Base-by-base conservation (phyloP, 306 rosid species). In the Quercus alba region DNA sequence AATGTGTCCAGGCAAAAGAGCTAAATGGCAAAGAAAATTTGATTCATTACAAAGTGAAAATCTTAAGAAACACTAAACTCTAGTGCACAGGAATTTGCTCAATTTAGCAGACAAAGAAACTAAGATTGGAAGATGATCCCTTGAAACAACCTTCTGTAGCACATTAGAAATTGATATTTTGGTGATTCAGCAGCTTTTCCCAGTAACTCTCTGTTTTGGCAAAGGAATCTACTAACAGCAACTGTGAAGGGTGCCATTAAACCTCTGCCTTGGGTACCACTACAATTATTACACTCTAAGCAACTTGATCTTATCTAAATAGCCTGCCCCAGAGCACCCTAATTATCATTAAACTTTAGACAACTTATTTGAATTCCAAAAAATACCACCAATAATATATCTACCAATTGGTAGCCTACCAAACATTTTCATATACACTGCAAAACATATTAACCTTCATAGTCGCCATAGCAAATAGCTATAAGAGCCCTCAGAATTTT, bases 141-240 rank as follows among this genome's bases (percentile, higher is more conserved):
- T 75, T 28, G 71, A 68, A 80, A 80, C 51, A 68, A 59, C 75
- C 71, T 35, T 38, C 51, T 74, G 14, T 13, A 38, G 51, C 68
- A 49, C 54, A 49, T 63, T 4, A 9, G 63, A 21, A 25, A 28
- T 14, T 5, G 30, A 67, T 51, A 21, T 20, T 51, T n/a, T 35
- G 4, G 23, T 67, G 38, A 41, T 75, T 67, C 72, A 0, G 57
- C 33, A 6, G 57, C 38, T 77, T 20, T n/a, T 38, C 25, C 31
- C 49, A 26, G 75, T 38, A 56, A 74, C 33, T 68, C 71, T 41
- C 33, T 30, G 21, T 38, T 28, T 20, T 15, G 17, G 51, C 8
- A 21, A 30, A 6, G 19, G 26, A 18, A 55, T 18, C 64, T 25
- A 3, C 12, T 62, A 26, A 62, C 18, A 26, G 72, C 72, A 21